Conservation (phyloP, 2,329 filamentous ascomycete genomes). For the Periglandula ipomoeae region DNA sequence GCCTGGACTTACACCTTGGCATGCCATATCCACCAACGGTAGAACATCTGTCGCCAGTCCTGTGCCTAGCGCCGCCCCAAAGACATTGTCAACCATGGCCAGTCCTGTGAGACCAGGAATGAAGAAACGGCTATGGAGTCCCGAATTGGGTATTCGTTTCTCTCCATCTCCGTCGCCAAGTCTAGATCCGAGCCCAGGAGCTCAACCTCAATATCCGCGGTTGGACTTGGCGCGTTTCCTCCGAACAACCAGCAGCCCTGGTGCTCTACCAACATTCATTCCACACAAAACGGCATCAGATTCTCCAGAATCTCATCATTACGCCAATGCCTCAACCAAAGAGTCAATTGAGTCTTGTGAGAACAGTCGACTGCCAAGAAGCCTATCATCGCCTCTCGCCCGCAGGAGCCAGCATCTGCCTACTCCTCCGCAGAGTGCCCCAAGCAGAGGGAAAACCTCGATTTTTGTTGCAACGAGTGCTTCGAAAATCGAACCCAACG, state of each 20-base stretch:
- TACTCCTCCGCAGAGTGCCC: background rate
- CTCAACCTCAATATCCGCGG: constrained; percentile 17
- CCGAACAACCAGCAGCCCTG: constrained; percentile 10
- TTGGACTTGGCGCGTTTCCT: constrained; percentile 19
- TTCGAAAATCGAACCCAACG: background rate
- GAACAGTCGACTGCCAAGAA: background rate
- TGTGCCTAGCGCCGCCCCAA: background rate
- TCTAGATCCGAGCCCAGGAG: constrained; percentile 6
- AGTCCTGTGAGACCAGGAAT: constrained; percentile 9
- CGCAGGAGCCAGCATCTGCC: background rate
- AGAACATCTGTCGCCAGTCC: background rate
- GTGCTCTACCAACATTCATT: background rate
- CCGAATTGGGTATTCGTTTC: constrained; percentile 22
- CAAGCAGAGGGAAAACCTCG: background rate
- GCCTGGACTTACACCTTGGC: constrained; percentile 7
- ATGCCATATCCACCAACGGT: background rate
- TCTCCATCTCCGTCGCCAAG: constrained; percentile 9
- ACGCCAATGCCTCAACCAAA: background rate
- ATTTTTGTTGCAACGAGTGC: background rate
- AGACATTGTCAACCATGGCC: constrained; percentile 2
- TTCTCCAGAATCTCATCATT: background rate
- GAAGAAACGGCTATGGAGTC: constrained; percentile 19
- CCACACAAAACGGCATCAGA: background rate
- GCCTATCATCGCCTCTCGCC: background rate
- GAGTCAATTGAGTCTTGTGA: background rate